A percentile compares a stretch with the other conserved stretches of the same genome.
phyloP scores from a whole-genome alignment of 1,139 yeast genomes.

The Taphrina sp. region DNA sequence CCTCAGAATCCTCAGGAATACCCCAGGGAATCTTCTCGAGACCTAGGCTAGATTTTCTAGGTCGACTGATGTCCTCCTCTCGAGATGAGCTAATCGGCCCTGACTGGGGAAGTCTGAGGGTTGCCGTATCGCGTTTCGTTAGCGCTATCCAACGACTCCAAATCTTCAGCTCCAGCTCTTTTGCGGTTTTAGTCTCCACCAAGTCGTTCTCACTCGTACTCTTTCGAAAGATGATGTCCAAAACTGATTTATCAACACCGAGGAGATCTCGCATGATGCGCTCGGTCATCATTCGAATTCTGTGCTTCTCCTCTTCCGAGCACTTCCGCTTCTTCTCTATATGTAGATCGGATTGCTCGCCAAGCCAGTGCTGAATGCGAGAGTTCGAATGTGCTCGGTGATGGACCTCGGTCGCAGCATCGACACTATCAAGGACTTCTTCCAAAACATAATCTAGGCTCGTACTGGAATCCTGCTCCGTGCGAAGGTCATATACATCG shows the following conservation, averaged over 20 bases:
- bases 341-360: conserved; percentile 11
- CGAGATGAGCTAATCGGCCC: background rate
- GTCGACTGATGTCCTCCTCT: background rate
- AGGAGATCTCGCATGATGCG: conserved; percentile 9
- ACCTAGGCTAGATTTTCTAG: background rate
- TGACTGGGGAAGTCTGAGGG: background rate
- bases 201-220: background rate
- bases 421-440: conserved; percentile 29
- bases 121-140: conserved; percentile 4
- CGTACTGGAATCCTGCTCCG: background rate
- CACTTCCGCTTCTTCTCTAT: conserved; percentile 16
- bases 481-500: too few relatives aligned
- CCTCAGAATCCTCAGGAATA: conserved; percentile 11
- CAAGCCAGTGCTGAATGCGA: conserved; percentile 28
- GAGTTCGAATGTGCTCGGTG: conserved; percentile 18
- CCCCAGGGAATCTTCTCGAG: conserved; percentile 23
- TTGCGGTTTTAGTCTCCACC: background rate
- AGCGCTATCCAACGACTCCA: conserved; percentile 13
- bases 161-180: background rate
- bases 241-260: conserved; percentile 2
- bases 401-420: conserved; percentile 16
- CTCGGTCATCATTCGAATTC: background rate
- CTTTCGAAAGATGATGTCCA: conserved; percentile 5
- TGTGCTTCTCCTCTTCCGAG: conserved; percentile 2
- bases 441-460: conserved; percentile 21